Evolutionary conservation across 169 alveolate genomes (phyloP), one percentile per base, ranked within the genome.

Genomic region (Plasmodium gallinaceum): DNA sequence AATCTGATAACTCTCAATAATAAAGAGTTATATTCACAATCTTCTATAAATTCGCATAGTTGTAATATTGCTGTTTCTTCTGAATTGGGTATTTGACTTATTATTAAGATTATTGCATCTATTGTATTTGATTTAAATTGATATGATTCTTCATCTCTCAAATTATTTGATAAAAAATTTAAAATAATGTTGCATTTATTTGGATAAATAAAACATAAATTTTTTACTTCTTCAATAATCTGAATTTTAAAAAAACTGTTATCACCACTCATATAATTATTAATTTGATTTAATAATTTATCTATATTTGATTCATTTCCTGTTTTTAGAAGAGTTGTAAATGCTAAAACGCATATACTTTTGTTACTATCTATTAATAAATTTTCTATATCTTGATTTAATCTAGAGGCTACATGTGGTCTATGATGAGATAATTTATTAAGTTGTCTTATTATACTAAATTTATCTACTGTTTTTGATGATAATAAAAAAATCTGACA

Each of bases 41-140:
- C 99, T 93, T 98, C 99, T 39, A 98, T 98, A 88, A 97, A 97
- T 93, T 98, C 99, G 73, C 99, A 98, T 43, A 96, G 95, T 88
- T 96, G 97, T 14, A 96, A 94, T 22, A 98, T 90, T 18, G 98
- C 96, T 48, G 95, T 74, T 32, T 96, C 98, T 75, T 93, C 86
- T 83, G 97, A 96, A 43, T 92, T 90, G 32, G 97, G 97, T 24
- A 93, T 87, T 75, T 71, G 86, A 8, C 92, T 93, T 57, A 98
- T 93, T 66, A 98, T 95, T 87, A 96, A 92, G 72, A 98, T 96
- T 18, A 98, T 83, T 0, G 99, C 97, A 54, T 98, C 98, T 16
- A 98, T 97, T 68, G 97, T 95, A 61, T 94, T 97, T 72, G 96
- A 92, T 90, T 97, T 97, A 58, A 98, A 95, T 62, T 93, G 97